Conservation (phyloP, 305 asterid genomes). For the Fraxinus platypoda region DNA sequence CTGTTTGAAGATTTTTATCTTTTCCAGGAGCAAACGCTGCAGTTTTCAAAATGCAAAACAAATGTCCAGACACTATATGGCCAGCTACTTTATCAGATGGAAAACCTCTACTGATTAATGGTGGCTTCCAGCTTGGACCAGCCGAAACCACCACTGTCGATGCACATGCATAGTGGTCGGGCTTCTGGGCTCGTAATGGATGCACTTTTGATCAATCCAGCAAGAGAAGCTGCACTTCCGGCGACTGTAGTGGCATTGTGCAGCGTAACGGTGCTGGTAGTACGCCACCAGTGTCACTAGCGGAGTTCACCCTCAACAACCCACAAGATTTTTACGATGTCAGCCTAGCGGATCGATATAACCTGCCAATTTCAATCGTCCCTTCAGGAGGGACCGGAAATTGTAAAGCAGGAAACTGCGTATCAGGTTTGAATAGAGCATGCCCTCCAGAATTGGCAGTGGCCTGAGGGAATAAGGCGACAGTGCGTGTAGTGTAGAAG, state of each 20-base stretch:
- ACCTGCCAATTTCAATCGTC: slow-evolving; percentile 43
- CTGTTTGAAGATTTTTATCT: not conserved
- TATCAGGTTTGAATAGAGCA: slow-evolving; percentile 30
- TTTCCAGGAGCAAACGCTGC: slow-evolving; percentile 43
- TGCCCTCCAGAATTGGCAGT: slow-evolving; percentile 49
- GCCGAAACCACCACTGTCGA: slow-evolving; percentile 11
- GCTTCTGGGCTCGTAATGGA: slow-evolving; percentile 58
- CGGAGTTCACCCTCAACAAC: slow-evolving; percentile 60
- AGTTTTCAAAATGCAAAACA: slow-evolving; percentile 48
- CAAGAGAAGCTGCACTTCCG: slow-evolving; percentile 48
- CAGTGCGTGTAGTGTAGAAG: slow-evolving; percentile 57
- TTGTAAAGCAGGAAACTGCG: slow-evolving; percentile 41
- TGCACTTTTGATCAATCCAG: slow-evolving; percentile 52
- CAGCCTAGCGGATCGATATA: slow-evolving; percentile 67
- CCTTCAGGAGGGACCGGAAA: slow-evolving; percentile 43
- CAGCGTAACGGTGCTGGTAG: slow-evolving; percentile 52
- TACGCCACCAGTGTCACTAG: slow-evolving; percentile 55
- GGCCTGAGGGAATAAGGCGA: slow-evolving; percentile 15
- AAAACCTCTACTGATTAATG: slow-evolving; percentile 39
- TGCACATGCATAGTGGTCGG: slow-evolving; percentile 60
- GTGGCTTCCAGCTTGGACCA: slow-evolving; percentile 43
- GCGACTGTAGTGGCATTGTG: slow-evolving; percentile 50
- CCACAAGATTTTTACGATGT: slow-evolving; percentile 53
- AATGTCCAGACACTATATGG: slow-evolving; percentile 45
- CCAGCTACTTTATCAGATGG: slow-evolving; percentile 52